Evolutionary conservation across 768 basidiomycete species (phyloP), one percentile per base, ranked within the genome.

Genomic region (Rhizopogon roseolus): DNA sequence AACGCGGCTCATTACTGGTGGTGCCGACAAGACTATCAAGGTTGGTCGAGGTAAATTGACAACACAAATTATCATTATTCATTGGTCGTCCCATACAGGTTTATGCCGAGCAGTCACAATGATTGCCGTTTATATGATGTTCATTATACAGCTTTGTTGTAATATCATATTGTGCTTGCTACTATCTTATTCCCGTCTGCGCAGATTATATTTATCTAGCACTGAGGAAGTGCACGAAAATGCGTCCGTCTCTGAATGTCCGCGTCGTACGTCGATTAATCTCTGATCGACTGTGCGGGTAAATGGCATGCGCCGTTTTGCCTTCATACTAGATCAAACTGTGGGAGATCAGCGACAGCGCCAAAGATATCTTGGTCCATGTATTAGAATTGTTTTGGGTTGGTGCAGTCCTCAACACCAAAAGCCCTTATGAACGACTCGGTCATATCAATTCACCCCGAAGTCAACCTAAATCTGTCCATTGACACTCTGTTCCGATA

Each of bases 1-100:
- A 2, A 94, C 95, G 34, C 79, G 96, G 54, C 68, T 99, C 54
- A 93, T 95, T 60, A 97, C 95, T 14, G 97, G 97, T 37, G 90
- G 95, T 4, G 97, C 97, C 10, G 97, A 98, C 76, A 99, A 98
- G 79, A 98, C 96, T 9, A 96, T 98, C 75, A 98, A 99, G 82
- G 90, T 90, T 29, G 45, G 80, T 66, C 22, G 54, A 50, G 49
- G 44, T 29, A 49, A 42, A n/a, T 49, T 50, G 48, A 39, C 19
- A 41, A 9, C 36, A 16, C 43, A n/a, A 22, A 29, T 37, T 10
- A 9, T 28, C 16, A 17, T 43, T 57, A 45, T 58, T 44, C 16
- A 41, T 52, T 38, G 19, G 38, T 42, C 28, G 37, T 13, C 34
- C 34, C 34, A 43, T 14, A 38, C 49, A 81, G 81, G 70, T 90